phyloP scores from a whole-genome alignment of 352 stramenopile species.

The Globisporangium parvum region DNA sequence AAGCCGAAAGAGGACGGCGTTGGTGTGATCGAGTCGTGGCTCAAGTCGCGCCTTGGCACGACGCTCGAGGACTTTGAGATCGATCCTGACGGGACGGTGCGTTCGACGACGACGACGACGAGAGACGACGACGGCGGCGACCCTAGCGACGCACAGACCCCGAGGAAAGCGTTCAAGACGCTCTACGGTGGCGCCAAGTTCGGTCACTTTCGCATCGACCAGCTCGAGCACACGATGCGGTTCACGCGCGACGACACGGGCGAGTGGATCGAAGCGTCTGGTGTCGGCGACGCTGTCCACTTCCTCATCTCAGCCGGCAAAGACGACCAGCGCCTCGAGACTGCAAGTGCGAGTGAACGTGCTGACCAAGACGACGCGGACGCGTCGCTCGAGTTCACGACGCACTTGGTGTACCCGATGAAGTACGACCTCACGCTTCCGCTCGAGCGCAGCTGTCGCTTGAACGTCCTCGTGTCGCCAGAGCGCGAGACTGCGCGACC shows the following conservation, averaged over 20 bases:
- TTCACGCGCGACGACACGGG: conserved; percentile 57
- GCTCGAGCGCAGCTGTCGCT: conserved; percentile 11
- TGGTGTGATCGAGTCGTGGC: conserved; percentile 35
- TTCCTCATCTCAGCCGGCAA: conserved; percentile 35
- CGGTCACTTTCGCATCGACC: conserved; percentile 62
- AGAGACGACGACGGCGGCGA: not conserved
- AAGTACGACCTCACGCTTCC: conserved; percentile 9
- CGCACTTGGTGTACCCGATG: conserved; percentile 14
- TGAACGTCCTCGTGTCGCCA: conserved; percentile 9
- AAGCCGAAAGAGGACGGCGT: not conserved
- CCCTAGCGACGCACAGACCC: not conserved
- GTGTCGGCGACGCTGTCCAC: conserved; percentile 36
- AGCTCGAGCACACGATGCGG: conserved; percentile 43
- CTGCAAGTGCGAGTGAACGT: conserved; percentile 8
- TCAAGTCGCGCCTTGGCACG: conserved; percentile 42
- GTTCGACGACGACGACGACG: not conserved
- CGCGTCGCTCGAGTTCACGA: conserved; percentile 12
- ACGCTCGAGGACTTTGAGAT: conserved; percentile 11
- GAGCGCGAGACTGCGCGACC: conserved; percentile 3
- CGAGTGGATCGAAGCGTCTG: conserved; percentile 62
- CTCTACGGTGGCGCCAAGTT: conserved; percentile 51
- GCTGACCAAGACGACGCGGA: conserved; percentile 5
- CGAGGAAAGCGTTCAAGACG: conserved; percentile 20
- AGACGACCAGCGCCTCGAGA: not conserved
- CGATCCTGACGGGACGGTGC: conserved; percentile 1